Evolutionary conservation across 1,139 yeast species (phyloP).

Genomic region (Scheffersomyces cryptocercus): DNA sequence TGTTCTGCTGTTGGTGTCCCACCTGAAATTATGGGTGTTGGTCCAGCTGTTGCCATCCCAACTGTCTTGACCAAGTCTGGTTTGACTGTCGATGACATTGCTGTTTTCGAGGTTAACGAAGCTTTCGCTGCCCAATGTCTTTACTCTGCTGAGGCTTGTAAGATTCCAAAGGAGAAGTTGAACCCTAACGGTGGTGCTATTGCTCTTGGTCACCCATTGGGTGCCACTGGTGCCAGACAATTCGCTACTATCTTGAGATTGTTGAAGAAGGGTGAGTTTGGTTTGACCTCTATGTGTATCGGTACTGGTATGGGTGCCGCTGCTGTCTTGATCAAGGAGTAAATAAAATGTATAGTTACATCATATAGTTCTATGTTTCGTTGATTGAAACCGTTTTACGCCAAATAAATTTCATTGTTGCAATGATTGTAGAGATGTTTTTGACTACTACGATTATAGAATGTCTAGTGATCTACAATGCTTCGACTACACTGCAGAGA

Average conservation of each 20-base stretch:
- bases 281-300: conserved; percentile 93
- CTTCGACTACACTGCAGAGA: too few relatives aligned
- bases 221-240: conserved; percentile 96
- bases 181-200: conserved; percentile 96
- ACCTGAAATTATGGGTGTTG: conserved; percentile 96
- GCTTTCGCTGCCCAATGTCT: conserved; percentile 95
- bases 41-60: conserved; percentile 94
- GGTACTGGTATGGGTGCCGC: conserved; percentile 99
- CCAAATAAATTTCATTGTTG: too few relatives aligned
- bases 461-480: too few relatives aligned
- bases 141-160: conserved; percentile 65
- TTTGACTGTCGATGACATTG: conserved; percentile 63
- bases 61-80: conserved; percentile 67
- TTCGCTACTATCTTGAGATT: conserved; percentile 84
- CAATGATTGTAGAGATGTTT: too few relatives aligned
- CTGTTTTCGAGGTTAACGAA: conserved; percentile 86
- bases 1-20: conserved; percentile 87
- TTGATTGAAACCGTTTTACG: neutral
- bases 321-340: conserved; percentile 75
- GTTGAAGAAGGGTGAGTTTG: conserved; percentile 76
- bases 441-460: too few relatives aligned
- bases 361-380: conserved; percentile 1
- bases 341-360: conserved; percentile 9
- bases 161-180: conserved; percentile 70
- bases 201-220: conserved; percentile 94